A percentile compares a stretch with the other conserved stretches of the same genome.
Conservation (phyloP, 192 early-diverging fungal species). For the Coemansia sp. region DNA sequence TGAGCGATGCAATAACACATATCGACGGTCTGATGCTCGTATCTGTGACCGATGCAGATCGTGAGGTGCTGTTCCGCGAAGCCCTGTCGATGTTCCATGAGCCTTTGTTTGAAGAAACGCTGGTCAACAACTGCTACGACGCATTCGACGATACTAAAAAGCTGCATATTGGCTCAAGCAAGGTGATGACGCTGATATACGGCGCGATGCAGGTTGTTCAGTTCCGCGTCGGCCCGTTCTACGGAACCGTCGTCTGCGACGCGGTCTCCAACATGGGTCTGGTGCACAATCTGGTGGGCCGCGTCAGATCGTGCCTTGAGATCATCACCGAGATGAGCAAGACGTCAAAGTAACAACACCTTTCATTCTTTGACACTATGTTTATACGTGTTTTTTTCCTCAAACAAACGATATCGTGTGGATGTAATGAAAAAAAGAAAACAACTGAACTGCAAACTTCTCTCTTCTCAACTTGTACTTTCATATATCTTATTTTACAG, state of each 20-base stretch:
- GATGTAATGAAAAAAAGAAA: slow-evolving; percentile 1
- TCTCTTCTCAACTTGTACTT: neutral
- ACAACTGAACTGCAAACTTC: neutral
- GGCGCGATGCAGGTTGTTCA: slow-evolving; percentile 45
- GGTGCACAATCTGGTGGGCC: slow-evolving; percentile 42
- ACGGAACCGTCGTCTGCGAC: slow-evolving; percentile 48
- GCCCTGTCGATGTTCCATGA: slow-evolving; percentile 47
- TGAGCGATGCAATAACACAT: slow-evolving; percentile 32
- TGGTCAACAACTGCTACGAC: slow-evolving; percentile 51
- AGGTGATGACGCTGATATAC: slow-evolving; percentile 42
- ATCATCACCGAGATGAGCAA: slow-evolving; percentile 30
- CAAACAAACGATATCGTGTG: neutral
- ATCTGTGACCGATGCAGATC: slow-evolving; percentile 35
- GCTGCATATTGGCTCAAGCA: slow-evolving; percentile 39
- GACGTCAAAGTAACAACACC: slow-evolving; percentile 1
- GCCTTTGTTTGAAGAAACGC: slow-evolving; percentile 42
- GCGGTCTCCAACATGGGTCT: slow-evolving; percentile 41
- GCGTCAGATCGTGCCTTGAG: slow-evolving; percentile 33
- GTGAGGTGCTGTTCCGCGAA: slow-evolving; percentile 33
- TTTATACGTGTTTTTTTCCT: too few species aligned
- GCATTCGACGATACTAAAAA: slow-evolving; percentile 46
- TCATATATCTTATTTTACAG: slow-evolving; percentile 57
- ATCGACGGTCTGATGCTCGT: slow-evolving; percentile 51
- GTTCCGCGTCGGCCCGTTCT: slow-evolving; percentile 49
- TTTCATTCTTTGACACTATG: neutral